A percentile compares a stretch with the other conserved stretches of the same genome.
These are phyloP conservation scores for Lasiodiplodia gonubiensis DNA, from an alignment of 2,329 filamentous ascomycete species.

Conservation along the genomic window DNA sequence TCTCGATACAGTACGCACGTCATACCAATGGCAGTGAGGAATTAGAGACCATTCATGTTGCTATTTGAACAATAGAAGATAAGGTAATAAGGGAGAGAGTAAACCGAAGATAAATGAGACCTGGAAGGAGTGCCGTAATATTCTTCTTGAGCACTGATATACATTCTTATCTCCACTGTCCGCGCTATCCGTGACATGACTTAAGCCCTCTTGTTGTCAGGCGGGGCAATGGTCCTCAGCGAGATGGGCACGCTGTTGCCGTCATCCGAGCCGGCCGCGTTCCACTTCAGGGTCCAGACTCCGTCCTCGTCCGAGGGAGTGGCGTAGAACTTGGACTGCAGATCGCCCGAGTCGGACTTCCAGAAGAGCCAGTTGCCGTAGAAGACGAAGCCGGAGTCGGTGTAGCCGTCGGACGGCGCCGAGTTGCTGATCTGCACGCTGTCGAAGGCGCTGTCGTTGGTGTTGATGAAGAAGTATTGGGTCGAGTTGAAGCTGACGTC, in stretches of 20 bases:
- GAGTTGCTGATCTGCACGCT: slow-evolving; percentile 11
- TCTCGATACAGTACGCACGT: too few relatives aligned
- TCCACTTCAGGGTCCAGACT: slow-evolving; percentile 22
- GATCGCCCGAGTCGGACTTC: slow-evolving; percentile 2
- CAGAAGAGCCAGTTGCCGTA: slow-evolving; percentile 26
- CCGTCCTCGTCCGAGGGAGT: slow-evolving; percentile 16
- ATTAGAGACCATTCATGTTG: not conserved
- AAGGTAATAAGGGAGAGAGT: not conserved
- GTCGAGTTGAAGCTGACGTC: not conserved
- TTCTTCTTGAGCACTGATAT: not conserved
- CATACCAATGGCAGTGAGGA: not conserved
- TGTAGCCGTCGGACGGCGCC: slow-evolving; percentile 17
- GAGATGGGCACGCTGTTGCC: slow-evolving; percentile 13
- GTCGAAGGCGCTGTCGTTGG: slow-evolving; percentile 15
- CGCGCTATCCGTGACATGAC: too few relatives aligned
- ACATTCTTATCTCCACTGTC: not conserved
- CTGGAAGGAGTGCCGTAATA: not conserved
- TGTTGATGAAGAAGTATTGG: slow-evolving; percentile 25
- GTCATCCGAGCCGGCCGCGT: not conserved
- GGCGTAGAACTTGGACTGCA: slow-evolving; percentile 26
- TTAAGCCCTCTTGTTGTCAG: not conserved
- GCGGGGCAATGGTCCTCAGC: slow-evolving; percentile 15
- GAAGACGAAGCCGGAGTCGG: slow-evolving; percentile 25
- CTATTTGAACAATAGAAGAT: not conserved
- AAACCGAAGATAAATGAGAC: not conserved